These are phyloP conservation scores for Exophiala spinifera DNA, from an alignment of 2,329 filamentous ascomycete genomes.

Conservation along the genomic window DNA sequence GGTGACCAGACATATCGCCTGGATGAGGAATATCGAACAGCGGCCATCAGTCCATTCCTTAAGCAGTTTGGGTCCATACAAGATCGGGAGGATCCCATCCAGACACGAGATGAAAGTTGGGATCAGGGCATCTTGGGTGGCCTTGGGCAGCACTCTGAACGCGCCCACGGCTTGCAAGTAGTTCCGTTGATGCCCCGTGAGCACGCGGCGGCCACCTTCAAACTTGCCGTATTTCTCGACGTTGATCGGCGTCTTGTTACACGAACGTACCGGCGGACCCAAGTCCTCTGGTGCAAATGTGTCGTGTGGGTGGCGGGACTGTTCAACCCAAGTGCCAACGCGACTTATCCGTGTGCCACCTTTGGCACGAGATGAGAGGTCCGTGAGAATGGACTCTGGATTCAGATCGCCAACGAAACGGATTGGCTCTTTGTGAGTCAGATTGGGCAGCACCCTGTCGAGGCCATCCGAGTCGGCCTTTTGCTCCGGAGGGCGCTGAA, in stretches of 20 bases:
- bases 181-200: constrained; percentile 29
- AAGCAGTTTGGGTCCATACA: constrained; percentile 33
- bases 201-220: constrained; percentile 26
- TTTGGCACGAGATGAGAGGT: constrained; percentile 22
- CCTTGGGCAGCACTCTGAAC: constrained; percentile 32
- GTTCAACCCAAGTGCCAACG: constrained; percentile 29
- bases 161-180: constrained; percentile 29
- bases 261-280: constrained; percentile 14
- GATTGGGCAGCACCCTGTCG: constrained; percentile 26
- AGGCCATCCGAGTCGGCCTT: constrained; percentile 27
- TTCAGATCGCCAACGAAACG: constrained; percentile 43
- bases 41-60: constrained; percentile 29
- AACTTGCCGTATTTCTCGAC: constrained; percentile 29
- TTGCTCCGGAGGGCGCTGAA: constrained; percentile 26
- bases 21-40: constrained; percentile 37
- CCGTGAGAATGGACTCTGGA: constrained; percentile 39
- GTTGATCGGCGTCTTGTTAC: constrained; percentile 27
- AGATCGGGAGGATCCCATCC: constrained; percentile 39
- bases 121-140: constrained; percentile 35
- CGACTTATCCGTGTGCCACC: constrained; percentile 24
- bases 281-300: constrained; percentile 17
- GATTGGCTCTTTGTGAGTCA: constrained; percentile 28
- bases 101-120: constrained; percentile 39
- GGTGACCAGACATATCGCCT: constrained; percentile 41
- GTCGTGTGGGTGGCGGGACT: constrained; percentile 18